Base-by-base conservation (phyloP, 768 basidiomycete genomes). In the Phaeotremella fagi region DNA sequence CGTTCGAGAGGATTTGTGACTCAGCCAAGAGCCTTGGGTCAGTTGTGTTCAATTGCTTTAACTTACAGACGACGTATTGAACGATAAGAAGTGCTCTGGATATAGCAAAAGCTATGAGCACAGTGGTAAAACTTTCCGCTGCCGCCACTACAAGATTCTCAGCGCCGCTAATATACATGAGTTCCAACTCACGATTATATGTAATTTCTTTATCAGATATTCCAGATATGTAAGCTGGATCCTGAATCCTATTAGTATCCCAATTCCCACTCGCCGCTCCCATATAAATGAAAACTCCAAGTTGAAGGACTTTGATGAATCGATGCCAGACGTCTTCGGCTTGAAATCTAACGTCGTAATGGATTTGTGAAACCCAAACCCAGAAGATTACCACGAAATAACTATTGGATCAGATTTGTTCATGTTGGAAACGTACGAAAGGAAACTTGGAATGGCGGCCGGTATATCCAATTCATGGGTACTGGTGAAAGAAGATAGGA, bases 231-330 rank as follows among this genome's bases (percentile, higher is more conserved):
- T 18, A 37, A 29, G n/a, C 36, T 22, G 54, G 41, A 41, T 55
- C 47, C 50, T 49, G n/a, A 5, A 68, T 56, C 24, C 25, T 45
- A 0, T 41, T 54, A 6, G 60, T 55, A 35, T 56, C 57, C 67
- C 67, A 69, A 27, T 59, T 54, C 22, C 61, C 67, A 49, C 56
- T 57, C 3, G 59, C 64, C 16, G 66, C 60, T 14, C 67, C 67
- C 42, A 66, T 65, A 41, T 61, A 66, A 3, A 69, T 55, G 45
- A 65, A 63, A 4, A 60, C 25, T 7, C 46, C 46, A 35, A 66
- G 57, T 54, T 69, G 64, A 3, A 63, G 25, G 9, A 45, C 50
- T 45, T 69, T 69, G 23, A 50, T 37, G 14, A 52, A 36, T 1
- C 61, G 50, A 51, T 69, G 64, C 29, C 44, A 59, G 7, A 38